Base-by-base conservation (phyloP, 2,329 filamentous ascomycete genomes). In the Cladosporium austrohemisphaericum region DNA sequence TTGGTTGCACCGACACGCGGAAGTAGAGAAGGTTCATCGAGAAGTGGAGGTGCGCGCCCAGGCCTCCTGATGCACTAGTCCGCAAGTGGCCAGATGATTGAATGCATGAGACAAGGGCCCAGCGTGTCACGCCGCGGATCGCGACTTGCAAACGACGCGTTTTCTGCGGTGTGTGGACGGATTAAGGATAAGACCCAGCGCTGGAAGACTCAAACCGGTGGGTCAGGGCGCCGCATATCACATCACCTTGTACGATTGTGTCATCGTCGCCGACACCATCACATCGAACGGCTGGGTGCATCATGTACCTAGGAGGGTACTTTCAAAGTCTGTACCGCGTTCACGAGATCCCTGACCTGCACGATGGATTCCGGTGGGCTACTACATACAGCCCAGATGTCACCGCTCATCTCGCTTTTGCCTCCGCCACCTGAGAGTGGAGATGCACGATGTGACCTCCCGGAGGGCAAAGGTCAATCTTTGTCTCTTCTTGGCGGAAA, bases 51-150 rank as follows among this genome's bases (percentile, higher is more conserved):
- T 29, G 25, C 22, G 13, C 33, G 44, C 33, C 44, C 44, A 38
- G 26, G 33, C 33, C 20, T 31, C 25, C 44, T 23, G 18, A 29
- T 19, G 13, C 32, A 18, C 43, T 47, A 47, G 33, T 29, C 44
- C 44, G 5, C 4, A 47, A 47, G 4, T 13, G 44, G 18, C 25
- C 33, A 28, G 22, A 38, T 47, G 13, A 47, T 47, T 38, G 44
- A 47, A 18, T 47, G 44, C 44, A 47, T 47, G 44, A 47, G 44
- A 38, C 33, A 47, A 19, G 20, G 23, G 25, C 8, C 25, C 25
- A 29, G 25, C 33, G 44, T 47, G 44, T 47, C 44, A 47, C 44
- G 33, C 33, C 44, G 25, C 44, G 33, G 44, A 31, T 47, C 44
- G 32, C 44, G 22, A 31, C 38, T 47, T 33, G 32, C 44, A 29